Evolutionary conservation across 768 basidiomycete genomes (phyloP).

Genomic region (Paxillus involutus): DNA sequence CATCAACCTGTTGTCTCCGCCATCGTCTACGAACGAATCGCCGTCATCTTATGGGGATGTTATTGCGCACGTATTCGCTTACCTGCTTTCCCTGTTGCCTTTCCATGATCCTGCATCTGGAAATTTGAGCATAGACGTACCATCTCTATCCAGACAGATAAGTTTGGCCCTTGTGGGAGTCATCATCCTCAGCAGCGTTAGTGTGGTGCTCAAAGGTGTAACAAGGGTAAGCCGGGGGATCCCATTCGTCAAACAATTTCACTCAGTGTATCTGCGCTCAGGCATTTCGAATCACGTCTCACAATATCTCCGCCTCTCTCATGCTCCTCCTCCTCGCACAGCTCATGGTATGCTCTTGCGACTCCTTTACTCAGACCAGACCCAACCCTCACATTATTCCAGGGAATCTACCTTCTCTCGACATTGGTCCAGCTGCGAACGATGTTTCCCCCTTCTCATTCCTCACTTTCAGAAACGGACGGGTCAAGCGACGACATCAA

Average conservation of each 20-base stretch:
- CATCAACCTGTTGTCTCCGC: conserved; percentile 33
- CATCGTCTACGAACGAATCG: conserved; percentile 35
- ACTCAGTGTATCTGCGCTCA: conserved; percentile 20
- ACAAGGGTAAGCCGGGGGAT: conserved; percentile 44
- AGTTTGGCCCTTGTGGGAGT: conserved; percentile 73
- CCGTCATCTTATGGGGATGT: conserved; percentile 42
- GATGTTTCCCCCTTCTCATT: conserved; percentile 64
- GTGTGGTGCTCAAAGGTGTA: conserved; percentile 67
- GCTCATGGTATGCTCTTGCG: conserved; percentile 60
- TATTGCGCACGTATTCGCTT: conserved; percentile 42
- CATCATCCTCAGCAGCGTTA: conserved; percentile 73
- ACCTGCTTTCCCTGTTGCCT: conserved; percentile 40
- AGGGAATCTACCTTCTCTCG: conserved; percentile 84
- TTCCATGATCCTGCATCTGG: conserved; percentile 21
- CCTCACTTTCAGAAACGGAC: conserved; percentile 12
- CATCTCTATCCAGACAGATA: conserved; percentile 49
- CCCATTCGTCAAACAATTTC: not conserved
- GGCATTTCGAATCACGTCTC: conserved; percentile 64
- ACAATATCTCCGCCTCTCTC: conserved; percentile 69
- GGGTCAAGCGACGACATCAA: conserved; percentile 34
- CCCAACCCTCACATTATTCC: conserved; percentile 3
- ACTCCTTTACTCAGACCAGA: conserved; percentile 4
- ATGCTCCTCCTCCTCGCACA: conserved; percentile 79
- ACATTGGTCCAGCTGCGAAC: conserved; percentile 82
- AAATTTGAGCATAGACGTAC: conserved; percentile 32